Conservation (phyloP, 495 filamentous ascomycete genomes). For the Penicillium macrosclerotiorum region DNA sequence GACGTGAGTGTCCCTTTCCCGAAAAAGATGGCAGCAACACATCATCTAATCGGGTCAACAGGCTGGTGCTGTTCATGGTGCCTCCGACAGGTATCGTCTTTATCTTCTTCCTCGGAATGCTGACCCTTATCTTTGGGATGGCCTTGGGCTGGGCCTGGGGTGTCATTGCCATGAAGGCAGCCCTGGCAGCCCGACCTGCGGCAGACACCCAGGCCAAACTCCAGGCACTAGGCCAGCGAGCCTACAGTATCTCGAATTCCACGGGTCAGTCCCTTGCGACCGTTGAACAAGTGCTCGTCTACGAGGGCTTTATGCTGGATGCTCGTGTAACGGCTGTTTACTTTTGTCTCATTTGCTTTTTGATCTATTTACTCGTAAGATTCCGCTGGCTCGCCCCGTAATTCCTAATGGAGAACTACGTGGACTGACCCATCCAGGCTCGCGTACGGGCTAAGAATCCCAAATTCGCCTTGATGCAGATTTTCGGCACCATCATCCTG, state of each 20-base stretch:
- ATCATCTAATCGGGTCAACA: constrained; percentile 10
- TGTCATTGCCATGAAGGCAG: constrained; percentile 41
- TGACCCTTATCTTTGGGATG: constrained; percentile 38
- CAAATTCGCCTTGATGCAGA: constrained; percentile 30
- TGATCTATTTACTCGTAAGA: constrained; percentile 38
- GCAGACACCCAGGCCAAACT: constrained; percentile 34
- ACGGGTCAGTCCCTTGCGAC: constrained; percentile 24
- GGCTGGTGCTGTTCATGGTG: constrained; percentile 35
- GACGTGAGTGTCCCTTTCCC: constrained; percentile 17
- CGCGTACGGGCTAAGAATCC: constrained; percentile 40
- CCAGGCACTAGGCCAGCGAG: constrained; percentile 30
- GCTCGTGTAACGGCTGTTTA: constrained; percentile 35
- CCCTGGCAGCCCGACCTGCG: constrained; percentile 34
- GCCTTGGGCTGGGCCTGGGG: constrained; percentile 43
- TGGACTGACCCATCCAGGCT: constrained; percentile 16
- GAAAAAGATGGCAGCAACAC: not conserved
- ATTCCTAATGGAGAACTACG: not conserved
- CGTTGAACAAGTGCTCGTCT: constrained; percentile 28
- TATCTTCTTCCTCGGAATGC: constrained; percentile 32
- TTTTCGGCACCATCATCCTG: constrained; percentile 40
- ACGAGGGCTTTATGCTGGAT: constrained; percentile 41
- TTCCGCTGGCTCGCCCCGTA: not conserved
- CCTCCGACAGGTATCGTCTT: constrained; percentile 40
- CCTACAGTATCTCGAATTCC: constrained; percentile 30
- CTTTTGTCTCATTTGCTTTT: constrained; percentile 33